These are phyloP conservation scores for Diutina sp. DNA, from an alignment of 1,139 yeast genomes.

Conservation along the genomic window DNA sequence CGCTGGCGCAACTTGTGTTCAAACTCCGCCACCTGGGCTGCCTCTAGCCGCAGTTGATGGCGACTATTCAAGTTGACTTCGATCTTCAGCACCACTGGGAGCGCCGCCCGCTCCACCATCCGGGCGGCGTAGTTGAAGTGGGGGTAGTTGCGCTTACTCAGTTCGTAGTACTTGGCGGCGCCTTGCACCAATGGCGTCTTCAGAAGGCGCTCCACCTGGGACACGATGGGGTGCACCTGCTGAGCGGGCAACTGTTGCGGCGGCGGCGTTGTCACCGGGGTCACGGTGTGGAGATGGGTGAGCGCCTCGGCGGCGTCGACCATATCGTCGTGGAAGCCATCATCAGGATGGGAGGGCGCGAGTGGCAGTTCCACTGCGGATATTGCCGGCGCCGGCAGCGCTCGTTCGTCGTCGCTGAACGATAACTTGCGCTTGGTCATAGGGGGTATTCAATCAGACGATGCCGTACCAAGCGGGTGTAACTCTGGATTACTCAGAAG, in stretches of 20 bases:
- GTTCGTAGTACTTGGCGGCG: slow-evolving; percentile 48
- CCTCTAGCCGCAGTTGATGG: slow-evolving; percentile 14
- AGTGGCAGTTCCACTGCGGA: neutral
- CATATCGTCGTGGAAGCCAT: neutral
- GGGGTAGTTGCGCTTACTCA: slow-evolving; percentile 38
- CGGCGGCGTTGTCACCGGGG: slow-evolving; percentile 1
- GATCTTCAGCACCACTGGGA: slow-evolving; percentile 40
- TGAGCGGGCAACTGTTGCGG: neutral
- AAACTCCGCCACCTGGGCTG: neutral
- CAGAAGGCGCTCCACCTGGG: slow-evolving; percentile 30
- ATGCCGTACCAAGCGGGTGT: neutral
- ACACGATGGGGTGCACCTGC: slow-evolving; percentile 25
- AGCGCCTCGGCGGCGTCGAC: slow-evolving; percentile 2
- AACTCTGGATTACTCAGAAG: neutral
- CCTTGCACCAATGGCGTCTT: slow-evolving; percentile 39
- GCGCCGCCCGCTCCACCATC: slow-evolving; percentile 49
- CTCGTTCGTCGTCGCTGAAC: neutral
- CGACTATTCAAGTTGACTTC: slow-evolving; percentile 32
- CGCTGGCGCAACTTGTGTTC: neutral
- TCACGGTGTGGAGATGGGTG: slow-evolving; percentile 1
- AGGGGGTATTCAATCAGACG: neutral
- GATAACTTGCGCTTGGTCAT: slow-evolving; percentile 1
- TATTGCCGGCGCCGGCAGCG: neutral
- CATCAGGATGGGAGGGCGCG: neutral
- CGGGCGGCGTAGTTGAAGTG: slow-evolving; percentile 59